These are phyloP conservation scores for Collariella sp. DNA, from an alignment of 495 filamentous ascomycete species.

Conservation along the genomic window DNA sequence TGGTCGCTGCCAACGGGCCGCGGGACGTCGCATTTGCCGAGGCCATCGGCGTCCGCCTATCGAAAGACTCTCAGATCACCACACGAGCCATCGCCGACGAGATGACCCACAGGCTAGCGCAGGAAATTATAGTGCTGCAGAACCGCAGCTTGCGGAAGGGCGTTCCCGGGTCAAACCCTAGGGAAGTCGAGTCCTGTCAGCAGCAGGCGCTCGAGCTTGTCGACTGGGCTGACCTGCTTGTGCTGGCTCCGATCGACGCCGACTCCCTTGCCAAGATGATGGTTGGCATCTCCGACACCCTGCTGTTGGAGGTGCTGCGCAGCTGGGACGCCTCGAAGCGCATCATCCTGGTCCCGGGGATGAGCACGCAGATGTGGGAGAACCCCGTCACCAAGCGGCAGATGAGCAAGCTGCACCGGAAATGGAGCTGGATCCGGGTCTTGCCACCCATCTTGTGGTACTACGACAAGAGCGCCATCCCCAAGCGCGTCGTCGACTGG, in stretches of 20 bases:
- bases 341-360: conserved; percentile 71
- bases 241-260: conserved; percentile 76
- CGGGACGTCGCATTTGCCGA: conserved; percentile 45
- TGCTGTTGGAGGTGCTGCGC: conserved; percentile 64
- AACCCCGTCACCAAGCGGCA: conserved; percentile 78
- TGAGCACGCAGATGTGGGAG: conserved; percentile 77
- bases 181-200: conserved; percentile 37
- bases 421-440: conserved; percentile 75
- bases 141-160: conserved; percentile 32
- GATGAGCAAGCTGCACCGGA: conserved; percentile 65
- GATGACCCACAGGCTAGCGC: conserved; percentile 40
- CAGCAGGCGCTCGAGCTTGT: conserved; percentile 60
- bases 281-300: conserved; percentile 63
- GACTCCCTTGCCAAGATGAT: conserved; percentile 77
- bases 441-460: conserved; percentile 65
- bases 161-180: conserved; percentile 19
- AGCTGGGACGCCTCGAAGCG: conserved; percentile 80
- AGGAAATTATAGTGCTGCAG: conserved; percentile 43
- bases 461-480: conserved; percentile 45
- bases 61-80: conserved; percentile 46
- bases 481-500: conserved; percentile 52
- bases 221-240: conserved; percentile 79
- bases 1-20: conserved; percentile 46
- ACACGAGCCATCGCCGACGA: conserved; percentile 48
- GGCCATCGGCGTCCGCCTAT: conserved; percentile 46